Evolutionary conservation across 768 basidiomycete species (phyloP).

Genomic region (Favolaschia claudopus): DNA sequence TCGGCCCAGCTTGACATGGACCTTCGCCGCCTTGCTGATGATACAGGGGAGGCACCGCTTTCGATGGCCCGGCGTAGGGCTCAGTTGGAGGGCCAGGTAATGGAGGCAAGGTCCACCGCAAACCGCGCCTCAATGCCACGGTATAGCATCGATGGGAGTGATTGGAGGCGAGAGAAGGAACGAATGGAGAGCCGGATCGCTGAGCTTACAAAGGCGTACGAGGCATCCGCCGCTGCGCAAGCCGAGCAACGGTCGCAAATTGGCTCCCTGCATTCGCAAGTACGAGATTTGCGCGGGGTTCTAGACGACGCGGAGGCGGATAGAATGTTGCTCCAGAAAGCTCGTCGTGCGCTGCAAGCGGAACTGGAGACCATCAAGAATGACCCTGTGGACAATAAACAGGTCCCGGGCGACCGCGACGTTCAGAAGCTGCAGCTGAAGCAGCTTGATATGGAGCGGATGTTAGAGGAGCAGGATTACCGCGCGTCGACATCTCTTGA

Average conservation of each 20-base stretch:
- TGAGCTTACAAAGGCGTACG: slow-evolving; percentile 79
- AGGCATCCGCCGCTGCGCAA: slow-evolving; percentile 73
- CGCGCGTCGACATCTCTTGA: slow-evolving; percentile 75
- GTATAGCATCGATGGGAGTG: slow-evolving; percentile 68
- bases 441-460: slow-evolving; percentile 83
- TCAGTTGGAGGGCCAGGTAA: slow-evolving; percentile 67
- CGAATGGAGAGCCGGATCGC: slow-evolving; percentile 83
- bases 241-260: slow-evolving; percentile 87
- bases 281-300: slow-evolving; percentile 80
- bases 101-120: slow-evolving; percentile 59
- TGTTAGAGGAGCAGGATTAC: slow-evolving; percentile 81
- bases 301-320: slow-evolving; percentile 89
- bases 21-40: slow-evolving; percentile 70
- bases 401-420: slow-evolving; percentile 75
- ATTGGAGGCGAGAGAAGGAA: slow-evolving; percentile 91
- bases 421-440: slow-evolving; percentile 78
- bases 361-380: slow-evolving; percentile 84
- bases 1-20: slow-evolving; percentile 74
- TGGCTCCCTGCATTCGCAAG: slow-evolving; percentile 84
- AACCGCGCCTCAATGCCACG: slow-evolving; percentile 74
- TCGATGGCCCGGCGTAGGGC: slow-evolving; percentile 68
- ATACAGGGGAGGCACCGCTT: slow-evolving; percentile 53
- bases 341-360: slow-evolving; percentile 79
- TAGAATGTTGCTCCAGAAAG: slow-evolving; percentile 79
- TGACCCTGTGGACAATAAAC: slow-evolving; percentile 73